These are phyloP conservation scores for Candida nonsorbophila DNA, from an alignment of 805 yeast species.

Conservation along the genomic window DNA sequence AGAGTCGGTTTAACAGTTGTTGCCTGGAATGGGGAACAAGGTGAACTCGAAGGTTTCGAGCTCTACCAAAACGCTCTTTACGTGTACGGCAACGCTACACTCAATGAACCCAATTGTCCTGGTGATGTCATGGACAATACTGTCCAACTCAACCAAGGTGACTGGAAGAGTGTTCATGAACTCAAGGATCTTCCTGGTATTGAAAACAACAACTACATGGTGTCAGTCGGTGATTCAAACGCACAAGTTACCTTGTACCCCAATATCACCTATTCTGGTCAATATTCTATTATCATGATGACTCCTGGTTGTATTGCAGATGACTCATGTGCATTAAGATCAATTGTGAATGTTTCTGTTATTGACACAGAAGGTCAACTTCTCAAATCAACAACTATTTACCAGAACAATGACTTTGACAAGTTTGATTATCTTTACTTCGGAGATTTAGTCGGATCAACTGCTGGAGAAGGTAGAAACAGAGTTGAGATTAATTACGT, in stretches of 20 bases:
- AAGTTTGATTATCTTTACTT: slow-evolving; percentile 76
- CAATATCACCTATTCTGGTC: slow-evolving; percentile 66
- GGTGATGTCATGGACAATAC: slow-evolving; percentile 16
- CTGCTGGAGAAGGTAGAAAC: slow-evolving; percentile 18
- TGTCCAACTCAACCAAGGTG: slow-evolving; percentile 21
- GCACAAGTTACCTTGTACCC: slow-evolving; percentile 55
- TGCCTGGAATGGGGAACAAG: slow-evolving; percentile 63
- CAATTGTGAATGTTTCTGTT: slow-evolving; percentile 73
- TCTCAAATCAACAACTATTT: slow-evolving; percentile 44
- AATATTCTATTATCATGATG: slow-evolving; percentile 63
- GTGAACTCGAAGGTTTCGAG: slow-evolving; percentile 69
- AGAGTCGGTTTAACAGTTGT: slow-evolving; percentile 59
- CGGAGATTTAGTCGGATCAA: slow-evolving; percentile 59
- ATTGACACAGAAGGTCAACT: slow-evolving; percentile 42
- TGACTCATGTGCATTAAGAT: slow-evolving; percentile 63
- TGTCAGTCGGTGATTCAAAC: slow-evolving; percentile 19
- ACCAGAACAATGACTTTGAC: slow-evolving; percentile 73
- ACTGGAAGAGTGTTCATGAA: slow-evolving; percentile 20
- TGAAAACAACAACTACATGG: slow-evolving; percentile 19
- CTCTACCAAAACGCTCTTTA: slow-evolving; percentile 55
- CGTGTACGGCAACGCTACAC: slow-evolving; percentile 69
- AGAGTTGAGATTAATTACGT: slow-evolving; percentile 24
- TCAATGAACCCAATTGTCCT: slow-evolving; percentile 65
- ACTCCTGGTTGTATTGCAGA: slow-evolving; percentile 86
- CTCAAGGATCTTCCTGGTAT: slow-evolving; percentile 12